A percentile compares a stretch with the other conserved stretches of the same genome.
These are phyloP conservation scores for Phytophthora boehmeriae DNA, from an alignment of 352 stramenopile species.

Conservation along the genomic window DNA sequence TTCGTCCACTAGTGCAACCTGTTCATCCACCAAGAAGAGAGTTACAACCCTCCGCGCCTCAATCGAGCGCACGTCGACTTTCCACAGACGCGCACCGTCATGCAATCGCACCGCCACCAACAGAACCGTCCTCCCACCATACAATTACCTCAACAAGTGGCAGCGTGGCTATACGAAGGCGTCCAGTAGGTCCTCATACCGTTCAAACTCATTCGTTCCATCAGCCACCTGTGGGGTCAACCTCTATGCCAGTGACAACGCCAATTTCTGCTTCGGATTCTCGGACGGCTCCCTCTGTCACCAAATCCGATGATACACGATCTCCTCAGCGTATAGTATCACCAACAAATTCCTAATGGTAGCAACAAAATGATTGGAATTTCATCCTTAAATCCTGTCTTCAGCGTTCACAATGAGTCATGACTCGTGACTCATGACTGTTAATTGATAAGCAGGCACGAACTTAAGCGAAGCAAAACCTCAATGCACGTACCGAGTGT, in stretches of 20 bases:
- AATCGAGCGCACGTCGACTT: conserved; percentile 17
- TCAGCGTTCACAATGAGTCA: background rate
- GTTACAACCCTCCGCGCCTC: conserved; percentile 10
- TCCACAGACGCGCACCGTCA: conserved; percentile 17
- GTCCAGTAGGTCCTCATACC: conserved; percentile 17
- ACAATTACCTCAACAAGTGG: conserved; percentile 28
- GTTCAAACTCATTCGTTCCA: conserved; percentile 16
- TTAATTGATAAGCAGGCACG: no score
- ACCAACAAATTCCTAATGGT: conserved; percentile 17
- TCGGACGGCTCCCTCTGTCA: background rate
- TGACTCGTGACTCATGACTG: no score
- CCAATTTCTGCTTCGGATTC: background rate
- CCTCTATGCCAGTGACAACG: background rate
- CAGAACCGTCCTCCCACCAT: conserved; percentile 12
- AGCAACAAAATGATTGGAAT: background rate
- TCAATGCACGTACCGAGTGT: background rate
- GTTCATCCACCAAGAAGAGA: conserved; percentile 30
- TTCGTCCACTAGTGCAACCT: conserved; percentile 26
- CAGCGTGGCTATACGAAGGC: conserved; percentile 23
- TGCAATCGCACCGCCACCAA: background rate
- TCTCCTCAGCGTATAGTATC: conserved; percentile 21
- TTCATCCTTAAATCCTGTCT: background rate
- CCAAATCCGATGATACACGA: conserved; percentile 38
- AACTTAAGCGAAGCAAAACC: background rate
- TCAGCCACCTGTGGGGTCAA: conserved; percentile 11